Evolutionary conservation across 805 yeast genomes (phyloP), one percentile per base, ranked within the genome.

Genomic region (Groenewaldozyma salmanticensis): DNA sequence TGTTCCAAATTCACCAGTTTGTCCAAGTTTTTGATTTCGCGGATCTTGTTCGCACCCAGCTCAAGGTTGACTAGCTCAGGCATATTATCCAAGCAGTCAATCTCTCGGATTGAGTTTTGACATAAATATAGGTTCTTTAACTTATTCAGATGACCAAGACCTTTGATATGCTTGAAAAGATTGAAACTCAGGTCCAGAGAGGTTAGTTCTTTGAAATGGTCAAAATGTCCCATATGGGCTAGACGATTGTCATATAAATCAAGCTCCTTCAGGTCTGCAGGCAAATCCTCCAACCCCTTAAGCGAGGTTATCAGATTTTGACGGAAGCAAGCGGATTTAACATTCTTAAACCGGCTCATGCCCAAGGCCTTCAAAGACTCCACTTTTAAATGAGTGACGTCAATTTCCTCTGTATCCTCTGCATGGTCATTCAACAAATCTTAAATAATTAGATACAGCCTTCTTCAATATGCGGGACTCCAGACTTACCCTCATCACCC

Each of bases 231-330:
- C 39, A 92, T 85, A 56, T 87, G 96, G 49, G 79, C 77, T 52
- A 92, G 81, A 52, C 95, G 67, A 61, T 92, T 92, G 61, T 92
- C 98, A 58, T 92, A 92, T 24, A 88, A 68, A 60, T 92, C 98
- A 44, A 92, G 64, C 45, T 86, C 92, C 49, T 75, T 82, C 51
- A 92, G 52, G 0, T 68, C 67, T 1, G 70, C 67, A 15, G 75
- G 74, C 6, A 81, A 54, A 9, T 64, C 65, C 43, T 87, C 87
- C 16, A 90, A 64, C 6, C 77, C 87, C 34, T 76, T 71, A 31
- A 88, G 69, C n/a, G 81, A 72, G 21, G 81, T 78, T 31, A 92
- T 66, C 48, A 86, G 65, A 59, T 92, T 92, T 54, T 87, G 95
- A 56, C 98, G 74, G 44, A 92, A 66, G 46, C 87, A 81, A 17